Evolutionary conservation across 2,329 filamentous ascomycete species (phyloP).

Genomic region (Alternaria infectoria): DNA sequence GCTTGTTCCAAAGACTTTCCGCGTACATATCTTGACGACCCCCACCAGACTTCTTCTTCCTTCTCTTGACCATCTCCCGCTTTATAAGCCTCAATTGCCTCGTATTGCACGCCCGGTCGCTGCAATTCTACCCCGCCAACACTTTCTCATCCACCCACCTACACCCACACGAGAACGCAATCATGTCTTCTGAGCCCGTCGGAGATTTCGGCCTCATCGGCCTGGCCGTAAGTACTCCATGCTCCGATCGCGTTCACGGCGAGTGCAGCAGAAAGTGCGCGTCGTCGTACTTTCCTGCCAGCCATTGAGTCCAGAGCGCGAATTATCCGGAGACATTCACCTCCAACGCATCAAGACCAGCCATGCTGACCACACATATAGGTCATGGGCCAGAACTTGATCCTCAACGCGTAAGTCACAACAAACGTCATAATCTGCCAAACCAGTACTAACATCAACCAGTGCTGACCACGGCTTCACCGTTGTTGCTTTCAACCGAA

Average conservation of each 20-base stretch:
- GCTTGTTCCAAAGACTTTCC: conserved; percentile 42
- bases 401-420: conserved; percentile 57
- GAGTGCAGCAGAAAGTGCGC: neutral
- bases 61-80: conserved; percentile 31
- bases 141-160: conserved; percentile 7
- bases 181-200: conserved; percentile 49
- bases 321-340: neutral
- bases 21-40: conserved; percentile 43
- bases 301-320: neutral
- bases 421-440: conserved; percentile 12
- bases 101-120: conserved; percentile 39
- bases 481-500: conserved; percentile 98
- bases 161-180: conserved; percentile 20
- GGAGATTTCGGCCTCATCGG: conserved; percentile 62
- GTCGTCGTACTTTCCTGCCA: neutral
- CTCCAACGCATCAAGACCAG: neutral
- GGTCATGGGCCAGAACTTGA: conserved; percentile 61
- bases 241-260: neutral
- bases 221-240: conserved; percentile 50
- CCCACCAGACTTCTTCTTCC: conserved; percentile 29
- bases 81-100: conserved; percentile 28
- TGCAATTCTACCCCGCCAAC: conserved; percentile 40
- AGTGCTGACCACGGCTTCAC: conserved; percentile 75
- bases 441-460: conserved; percentile 33
- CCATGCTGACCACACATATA: conserved; percentile 29